Evolutionary conservation across 2,329 filamentous ascomycete genomes (phyloP).

Genomic region (Cercospora zeae-maydis): DNA sequence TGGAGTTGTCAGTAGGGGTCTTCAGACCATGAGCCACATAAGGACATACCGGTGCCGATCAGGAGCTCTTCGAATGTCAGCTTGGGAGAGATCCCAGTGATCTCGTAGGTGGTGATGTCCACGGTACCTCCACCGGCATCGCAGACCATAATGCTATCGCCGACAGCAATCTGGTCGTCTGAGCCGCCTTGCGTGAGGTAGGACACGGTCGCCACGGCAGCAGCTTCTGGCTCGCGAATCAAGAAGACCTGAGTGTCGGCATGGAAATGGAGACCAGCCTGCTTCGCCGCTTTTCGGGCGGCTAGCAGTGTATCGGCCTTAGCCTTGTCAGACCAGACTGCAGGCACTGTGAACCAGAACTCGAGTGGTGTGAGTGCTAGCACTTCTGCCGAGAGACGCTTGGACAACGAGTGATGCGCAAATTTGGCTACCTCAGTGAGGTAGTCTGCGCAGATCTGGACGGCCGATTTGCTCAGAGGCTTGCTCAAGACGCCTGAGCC

Average conservation of each 20-base stretch:
- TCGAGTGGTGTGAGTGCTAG: constrained; percentile 62
- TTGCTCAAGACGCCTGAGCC: constrained; percentile 7
- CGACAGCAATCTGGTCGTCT: neutral
- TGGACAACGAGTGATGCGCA: neutral
- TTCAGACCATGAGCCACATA: neutral
- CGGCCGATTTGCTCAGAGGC: constrained; percentile 5
- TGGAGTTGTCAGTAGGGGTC: neutral
- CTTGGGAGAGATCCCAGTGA: neutral
- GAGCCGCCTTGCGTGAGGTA: neutral
- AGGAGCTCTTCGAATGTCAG: constrained; percentile 15
- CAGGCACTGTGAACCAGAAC: constrained; percentile 73
- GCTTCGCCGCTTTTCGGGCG: constrained; percentile 71
- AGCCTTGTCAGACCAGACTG: constrained; percentile 75
- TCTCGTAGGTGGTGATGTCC: constrained; percentile 17
- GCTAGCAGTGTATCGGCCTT: constrained; percentile 74
- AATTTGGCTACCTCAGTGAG: constrained; percentile 6
- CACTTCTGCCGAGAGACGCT: constrained; percentile 4
- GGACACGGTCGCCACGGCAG: constrained; percentile 51
- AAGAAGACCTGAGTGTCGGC: constrained; percentile 40
- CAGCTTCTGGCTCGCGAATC: constrained; percentile 74
- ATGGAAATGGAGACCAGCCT: constrained; percentile 56
- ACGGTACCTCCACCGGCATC: constrained; percentile 22
- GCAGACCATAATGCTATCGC: constrained; percentile 15
- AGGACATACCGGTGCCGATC: constrained; percentile 9
- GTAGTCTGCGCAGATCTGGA: constrained; percentile 17